Evolutionary conservation across 2,329 filamentous ascomycete genomes (phyloP).

Genomic region (Hypocrella siamensis): DNA sequence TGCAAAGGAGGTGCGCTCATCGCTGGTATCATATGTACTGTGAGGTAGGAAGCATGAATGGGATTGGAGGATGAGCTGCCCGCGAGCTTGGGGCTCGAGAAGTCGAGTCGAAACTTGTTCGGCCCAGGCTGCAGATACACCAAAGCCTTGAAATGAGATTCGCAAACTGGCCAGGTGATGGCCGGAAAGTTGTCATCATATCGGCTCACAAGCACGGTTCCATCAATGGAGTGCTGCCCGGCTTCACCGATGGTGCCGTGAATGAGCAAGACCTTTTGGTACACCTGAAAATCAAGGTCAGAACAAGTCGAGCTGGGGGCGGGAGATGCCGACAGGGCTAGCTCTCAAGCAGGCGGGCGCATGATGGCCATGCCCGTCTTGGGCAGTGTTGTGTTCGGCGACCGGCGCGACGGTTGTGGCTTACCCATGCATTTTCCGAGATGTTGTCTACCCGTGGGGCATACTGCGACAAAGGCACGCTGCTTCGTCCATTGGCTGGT

Average conservation of each 20-base stretch:
- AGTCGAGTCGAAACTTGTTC: slow-evolving; percentile 80
- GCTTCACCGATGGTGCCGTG: slow-evolving; percentile 69
- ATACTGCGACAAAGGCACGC: slow-evolving; percentile 56
- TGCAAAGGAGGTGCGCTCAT: slow-evolving; percentile 71
- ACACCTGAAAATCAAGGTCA: slow-evolving; percentile 43
- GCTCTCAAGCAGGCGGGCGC: no score
- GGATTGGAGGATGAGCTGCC: slow-evolving; percentile 50
- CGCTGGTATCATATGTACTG: slow-evolving; percentile 73
- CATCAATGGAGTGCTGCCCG: slow-evolving; percentile 53
- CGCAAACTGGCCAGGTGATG: slow-evolving; percentile 72
- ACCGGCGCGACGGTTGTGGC: slow-evolving; percentile 11
- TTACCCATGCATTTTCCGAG: slow-evolving; percentile 70
- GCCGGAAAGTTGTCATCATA: slow-evolving; percentile 76
- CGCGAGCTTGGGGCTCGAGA: slow-evolving; percentile 65
- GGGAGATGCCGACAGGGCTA: no score
- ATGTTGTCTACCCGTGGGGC: slow-evolving; percentile 69
- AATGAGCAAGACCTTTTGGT: slow-evolving; percentile 77
- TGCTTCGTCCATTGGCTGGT: slow-evolving; percentile 35
- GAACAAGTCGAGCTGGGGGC: no score
- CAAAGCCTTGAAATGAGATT: slow-evolving; percentile 82
- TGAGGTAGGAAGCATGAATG: slow-evolving; percentile 65
- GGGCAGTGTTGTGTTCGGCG: no score
- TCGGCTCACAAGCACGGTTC: slow-evolving; percentile 62
- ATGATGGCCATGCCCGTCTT: no score
- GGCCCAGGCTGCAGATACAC: slow-evolving; percentile 83